These are phyloP conservation scores for Dactylonectria macrodidyma DNA, from an alignment of 2,329 filamentous ascomycete genomes.

Conservation along the genomic window DNA sequence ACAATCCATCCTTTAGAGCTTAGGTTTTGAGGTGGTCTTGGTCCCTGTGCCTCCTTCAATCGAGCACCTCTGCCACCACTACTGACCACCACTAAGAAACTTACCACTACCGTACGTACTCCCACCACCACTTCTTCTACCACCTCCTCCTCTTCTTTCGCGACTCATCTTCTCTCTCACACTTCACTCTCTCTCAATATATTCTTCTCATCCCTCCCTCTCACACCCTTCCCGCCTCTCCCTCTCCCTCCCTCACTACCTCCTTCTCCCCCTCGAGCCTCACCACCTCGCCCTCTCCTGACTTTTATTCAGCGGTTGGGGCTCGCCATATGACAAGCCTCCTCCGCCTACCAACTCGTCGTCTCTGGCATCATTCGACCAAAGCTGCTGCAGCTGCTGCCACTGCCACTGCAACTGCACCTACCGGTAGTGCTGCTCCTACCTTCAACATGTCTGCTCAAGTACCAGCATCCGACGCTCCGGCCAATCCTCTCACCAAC, in stretches of 20 bases:
- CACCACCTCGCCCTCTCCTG: background rate
- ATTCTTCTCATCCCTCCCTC: background rate
- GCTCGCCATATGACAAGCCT: slow-evolving; percentile 44
- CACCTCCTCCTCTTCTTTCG: slow-evolving; percentile 9
- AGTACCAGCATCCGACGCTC: slow-evolving; percentile 18
- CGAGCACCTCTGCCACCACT: background rate
- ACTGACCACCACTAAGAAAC: background rate
- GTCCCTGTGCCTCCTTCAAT: no score
- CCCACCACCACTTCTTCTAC: background rate
- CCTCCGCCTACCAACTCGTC: slow-evolving; percentile 36
- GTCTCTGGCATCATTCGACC: slow-evolving; percentile 35
- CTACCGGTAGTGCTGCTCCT: background rate
- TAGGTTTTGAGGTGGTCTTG: background rate
- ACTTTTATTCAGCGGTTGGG: background rate
- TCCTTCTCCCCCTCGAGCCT: slow-evolving; percentile 3
- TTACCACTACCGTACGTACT: no score
- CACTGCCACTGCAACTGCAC: slow-evolving; percentile 15
- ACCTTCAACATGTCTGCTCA: slow-evolving; percentile 26
- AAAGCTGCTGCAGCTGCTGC: slow-evolving; percentile 14
- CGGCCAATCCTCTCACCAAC: slow-evolving; percentile 15
- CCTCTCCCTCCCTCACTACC: slow-evolving; percentile 28
- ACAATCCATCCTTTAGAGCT: slow-evolving; percentile 1
- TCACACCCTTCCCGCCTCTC: slow-evolving; percentile 16
- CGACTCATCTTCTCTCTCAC: background rate
- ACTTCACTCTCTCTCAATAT: background rate